These are phyloP conservation scores for Wallacemonas rigidus DNA, from an alignment of 208 protist species.

Conservation along the genomic window DNA sequence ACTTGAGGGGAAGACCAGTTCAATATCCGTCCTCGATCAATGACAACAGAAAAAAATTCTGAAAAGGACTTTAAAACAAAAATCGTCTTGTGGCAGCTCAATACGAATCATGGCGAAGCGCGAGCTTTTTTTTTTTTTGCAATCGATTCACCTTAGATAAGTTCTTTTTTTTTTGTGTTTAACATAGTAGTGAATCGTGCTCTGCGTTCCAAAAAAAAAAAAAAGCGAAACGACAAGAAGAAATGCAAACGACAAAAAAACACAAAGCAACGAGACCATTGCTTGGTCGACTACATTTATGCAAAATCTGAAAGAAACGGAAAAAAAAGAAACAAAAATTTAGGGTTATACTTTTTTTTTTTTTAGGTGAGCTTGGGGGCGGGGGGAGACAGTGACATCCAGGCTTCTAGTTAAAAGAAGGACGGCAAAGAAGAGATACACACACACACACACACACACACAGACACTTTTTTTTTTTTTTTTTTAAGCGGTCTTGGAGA, in stretches of 20 bases:
- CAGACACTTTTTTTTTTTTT: background rate
- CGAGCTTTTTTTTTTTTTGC: background rate
- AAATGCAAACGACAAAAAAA: background rate
- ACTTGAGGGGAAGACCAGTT: no score
- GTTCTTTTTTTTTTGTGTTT: no score
- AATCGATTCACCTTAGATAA: background rate
- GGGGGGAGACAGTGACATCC: no score
- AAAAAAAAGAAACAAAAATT: background rate
- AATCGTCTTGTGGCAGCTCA: no score
- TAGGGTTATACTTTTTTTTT: background rate
- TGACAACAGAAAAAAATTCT: no score
- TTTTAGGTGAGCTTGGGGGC: background rate
- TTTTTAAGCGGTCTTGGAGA: background rate
- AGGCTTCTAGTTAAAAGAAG: no score
- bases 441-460: slow-evolving; percentile 2
- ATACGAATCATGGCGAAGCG: background rate
- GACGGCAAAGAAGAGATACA: background rate
- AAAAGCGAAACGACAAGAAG: background rate
- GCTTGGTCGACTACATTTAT: background rate
- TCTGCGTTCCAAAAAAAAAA: slow-evolving; percentile 1
- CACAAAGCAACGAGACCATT: background rate
- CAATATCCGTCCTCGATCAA: no score
- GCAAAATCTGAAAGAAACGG: background rate
- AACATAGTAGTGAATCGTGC: no score
- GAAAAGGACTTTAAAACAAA: no score